Evolutionary conservation across 495 filamentous ascomycete genomes (phyloP).

Genomic region (Umbilicaria muhlenbergii): DNA sequence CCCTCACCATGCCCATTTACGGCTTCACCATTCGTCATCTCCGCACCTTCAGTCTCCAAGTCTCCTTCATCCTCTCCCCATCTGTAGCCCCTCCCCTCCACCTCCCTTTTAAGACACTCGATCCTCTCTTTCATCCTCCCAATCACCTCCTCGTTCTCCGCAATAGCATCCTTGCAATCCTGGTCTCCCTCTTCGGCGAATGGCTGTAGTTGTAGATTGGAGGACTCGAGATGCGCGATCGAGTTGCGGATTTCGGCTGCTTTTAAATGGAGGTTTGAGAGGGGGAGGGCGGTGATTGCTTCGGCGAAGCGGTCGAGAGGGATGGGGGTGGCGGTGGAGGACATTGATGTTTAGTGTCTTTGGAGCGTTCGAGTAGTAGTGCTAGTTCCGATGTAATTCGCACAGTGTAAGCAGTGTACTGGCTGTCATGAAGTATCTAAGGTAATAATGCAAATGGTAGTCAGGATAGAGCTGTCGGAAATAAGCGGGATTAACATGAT

Average conservation of each 20-base stretch:
- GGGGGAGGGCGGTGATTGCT: conserved; percentile 56
- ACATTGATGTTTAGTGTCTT: conserved; percentile 17
- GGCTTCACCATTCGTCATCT: conserved; percentile 17
- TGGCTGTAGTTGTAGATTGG: conserved; percentile 54
- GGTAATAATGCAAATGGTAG: not conserved
- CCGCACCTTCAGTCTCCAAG: conserved; percentile 5
- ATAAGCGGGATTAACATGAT: too few relatives aligned
- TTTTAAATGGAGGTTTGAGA: conserved; percentile 62
- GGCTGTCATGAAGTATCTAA: not conserved
- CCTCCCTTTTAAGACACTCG: conserved; percentile 49
- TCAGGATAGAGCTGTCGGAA: too few relatives aligned
- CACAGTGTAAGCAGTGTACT: not conserved
- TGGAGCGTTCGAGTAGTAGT: not conserved
- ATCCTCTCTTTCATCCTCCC: conserved; percentile 58
- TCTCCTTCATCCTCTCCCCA: conserved; percentile 43
- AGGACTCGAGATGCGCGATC: conserved; percentile 65
- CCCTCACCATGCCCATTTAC: conserved; percentile 10
- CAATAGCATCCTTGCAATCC: conserved; percentile 47
- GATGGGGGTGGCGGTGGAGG: conserved; percentile 39
- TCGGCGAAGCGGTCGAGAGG: conserved; percentile 46
- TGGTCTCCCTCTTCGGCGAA: conserved; percentile 39
- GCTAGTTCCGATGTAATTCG: not conserved
- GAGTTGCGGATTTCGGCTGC: conserved; percentile 68
- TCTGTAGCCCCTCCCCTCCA: conserved; percentile 54
- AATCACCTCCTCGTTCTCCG: conserved; percentile 65